Conservation (phyloP, 345 rosid genomes). For the Boechera divaricarpa region DNA sequence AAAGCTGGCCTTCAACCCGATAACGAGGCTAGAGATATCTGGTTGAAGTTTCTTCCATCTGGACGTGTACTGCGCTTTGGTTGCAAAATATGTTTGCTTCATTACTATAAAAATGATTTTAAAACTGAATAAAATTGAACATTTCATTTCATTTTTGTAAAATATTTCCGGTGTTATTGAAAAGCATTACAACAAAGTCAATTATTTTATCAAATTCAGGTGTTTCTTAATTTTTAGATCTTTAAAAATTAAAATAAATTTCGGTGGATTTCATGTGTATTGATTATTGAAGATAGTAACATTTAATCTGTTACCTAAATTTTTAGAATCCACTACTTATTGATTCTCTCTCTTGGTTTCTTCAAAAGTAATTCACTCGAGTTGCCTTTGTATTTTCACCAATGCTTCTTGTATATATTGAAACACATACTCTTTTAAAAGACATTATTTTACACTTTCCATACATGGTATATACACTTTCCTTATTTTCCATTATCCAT, state of each 20-base stretch:
- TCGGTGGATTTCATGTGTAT: not conserved
- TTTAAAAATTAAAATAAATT: too few relatives aligned
- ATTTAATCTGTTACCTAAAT: too few relatives aligned
- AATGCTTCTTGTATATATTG: not conserved
- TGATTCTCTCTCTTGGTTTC: not conserved
- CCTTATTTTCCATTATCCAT: too few relatives aligned
- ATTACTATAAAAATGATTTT: constrained; percentile 2
- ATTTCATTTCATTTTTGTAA: not conserved
- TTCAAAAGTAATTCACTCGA: not conserved
- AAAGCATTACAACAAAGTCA: not conserved
- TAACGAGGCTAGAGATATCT: constrained; percentile 79
- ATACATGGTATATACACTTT: too few relatives aligned
- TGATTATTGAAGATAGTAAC: too few relatives aligned
- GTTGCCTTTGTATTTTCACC: not conserved
- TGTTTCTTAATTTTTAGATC: not conserved
- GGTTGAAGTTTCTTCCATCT: constrained; percentile 85
- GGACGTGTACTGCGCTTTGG: constrained; percentile 86
- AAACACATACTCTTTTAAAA: not conserved
- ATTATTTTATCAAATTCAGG: not conserved
- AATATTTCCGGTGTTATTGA: not conserved
- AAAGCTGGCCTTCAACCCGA: constrained; percentile 87
- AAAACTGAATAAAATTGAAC: not conserved
- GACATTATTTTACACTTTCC: too few relatives aligned
- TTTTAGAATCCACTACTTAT: not conserved
- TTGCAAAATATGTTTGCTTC: constrained; percentile 67